Evolutionary conservation across 176 grass and related monocot genomes (phyloP).

Genomic region (Metroxylon sagu): DNA sequence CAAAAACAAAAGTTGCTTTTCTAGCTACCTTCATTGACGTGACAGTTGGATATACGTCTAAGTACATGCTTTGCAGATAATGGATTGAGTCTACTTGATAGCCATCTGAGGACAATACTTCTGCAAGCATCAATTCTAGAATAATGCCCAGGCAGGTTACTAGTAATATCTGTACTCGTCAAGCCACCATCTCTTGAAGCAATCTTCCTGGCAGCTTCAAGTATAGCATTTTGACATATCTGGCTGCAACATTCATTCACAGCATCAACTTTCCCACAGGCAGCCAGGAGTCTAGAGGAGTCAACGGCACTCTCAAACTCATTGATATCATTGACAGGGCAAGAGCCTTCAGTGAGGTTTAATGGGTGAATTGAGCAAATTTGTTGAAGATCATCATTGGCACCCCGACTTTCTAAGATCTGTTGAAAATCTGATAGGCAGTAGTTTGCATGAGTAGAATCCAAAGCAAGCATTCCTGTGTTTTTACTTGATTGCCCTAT

Average conservation of each 20-base stretch:
- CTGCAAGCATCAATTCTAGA: constrained; percentile 60
- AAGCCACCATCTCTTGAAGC: constrained; percentile 37
- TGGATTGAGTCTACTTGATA: constrained; percentile 69
- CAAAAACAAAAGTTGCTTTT: not conserved
- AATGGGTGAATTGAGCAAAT: constrained; percentile 67
- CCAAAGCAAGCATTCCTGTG: constrained; percentile 65
- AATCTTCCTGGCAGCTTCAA: constrained; percentile 64
- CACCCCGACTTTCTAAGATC: constrained; percentile 67
- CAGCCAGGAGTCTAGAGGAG: constrained; percentile 70
- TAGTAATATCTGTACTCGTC: constrained; percentile 11
- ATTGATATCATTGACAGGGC: constrained; percentile 53
- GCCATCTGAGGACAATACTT: constrained; percentile 84
- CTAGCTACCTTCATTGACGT: constrained; percentile 74
- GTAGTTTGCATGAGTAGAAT: constrained; percentile 59
- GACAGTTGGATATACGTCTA: constrained; percentile 88
- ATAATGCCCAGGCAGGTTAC: not conserved
- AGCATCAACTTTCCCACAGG: constrained; percentile 69
- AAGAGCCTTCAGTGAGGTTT: constrained; percentile 67
- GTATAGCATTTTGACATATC: constrained; percentile 75
- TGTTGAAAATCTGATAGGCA: constrained; percentile 90
- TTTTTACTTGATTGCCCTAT: constrained; percentile 89
- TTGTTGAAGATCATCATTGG: constrained; percentile 47
- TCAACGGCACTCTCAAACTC: constrained; percentile 58
- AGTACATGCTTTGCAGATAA: constrained; percentile 59
- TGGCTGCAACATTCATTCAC: constrained; percentile 91